Evolutionary conservation across 2,329 filamentous ascomycete species (phyloP).

Genomic region (Tolypocladium ovalisporum): DNA sequence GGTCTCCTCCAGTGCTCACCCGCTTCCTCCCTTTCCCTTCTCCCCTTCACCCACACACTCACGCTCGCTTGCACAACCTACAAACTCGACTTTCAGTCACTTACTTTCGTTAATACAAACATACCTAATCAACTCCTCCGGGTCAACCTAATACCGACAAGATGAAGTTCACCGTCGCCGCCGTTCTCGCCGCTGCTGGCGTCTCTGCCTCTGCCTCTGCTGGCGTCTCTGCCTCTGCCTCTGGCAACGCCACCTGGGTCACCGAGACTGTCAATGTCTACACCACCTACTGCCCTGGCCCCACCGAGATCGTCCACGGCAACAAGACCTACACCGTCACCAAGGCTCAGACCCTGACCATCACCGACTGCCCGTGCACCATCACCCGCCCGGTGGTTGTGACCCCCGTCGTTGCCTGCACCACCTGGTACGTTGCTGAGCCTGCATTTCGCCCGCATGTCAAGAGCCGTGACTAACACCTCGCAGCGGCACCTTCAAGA

Average conservation of each 20-base stretch:
- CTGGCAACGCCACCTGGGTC: constrained; percentile 40
- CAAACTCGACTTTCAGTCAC: constrained; percentile 42
- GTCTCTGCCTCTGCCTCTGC: constrained; percentile 27
- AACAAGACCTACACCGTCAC: constrained; percentile 60
- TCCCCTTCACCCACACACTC: constrained; percentile 39
- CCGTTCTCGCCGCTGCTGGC: constrained; percentile 41
- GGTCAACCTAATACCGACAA: constrained; percentile 41
- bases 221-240: constrained; percentile 29
- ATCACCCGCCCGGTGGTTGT: constrained; percentile 46
- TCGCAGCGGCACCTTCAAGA: constrained; percentile 10
- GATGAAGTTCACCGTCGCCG: constrained; percentile 52
- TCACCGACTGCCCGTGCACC: constrained; percentile 64
- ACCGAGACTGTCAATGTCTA: constrained; percentile 56
- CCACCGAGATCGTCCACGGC: constrained; percentile 54
- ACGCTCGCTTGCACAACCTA: constrained; percentile 28
- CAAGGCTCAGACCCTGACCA: constrained; percentile 56
- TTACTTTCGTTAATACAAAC: constrained; percentile 40
- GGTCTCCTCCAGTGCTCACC: constrained; percentile 23
- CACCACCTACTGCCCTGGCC: constrained; percentile 62
- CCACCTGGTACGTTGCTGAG: constrained; percentile 34
- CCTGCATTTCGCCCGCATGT: neutral
- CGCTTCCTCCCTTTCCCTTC: constrained; percentile 17
- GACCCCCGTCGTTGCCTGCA: constrained; percentile 40
- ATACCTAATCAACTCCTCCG: constrained; percentile 13
- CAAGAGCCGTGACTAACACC: constrained; percentile 8